Base-by-base conservation (phyloP, 2,329 filamentous ascomycete genomes). In the Paraphoma chrysanthemicola region DNA sequence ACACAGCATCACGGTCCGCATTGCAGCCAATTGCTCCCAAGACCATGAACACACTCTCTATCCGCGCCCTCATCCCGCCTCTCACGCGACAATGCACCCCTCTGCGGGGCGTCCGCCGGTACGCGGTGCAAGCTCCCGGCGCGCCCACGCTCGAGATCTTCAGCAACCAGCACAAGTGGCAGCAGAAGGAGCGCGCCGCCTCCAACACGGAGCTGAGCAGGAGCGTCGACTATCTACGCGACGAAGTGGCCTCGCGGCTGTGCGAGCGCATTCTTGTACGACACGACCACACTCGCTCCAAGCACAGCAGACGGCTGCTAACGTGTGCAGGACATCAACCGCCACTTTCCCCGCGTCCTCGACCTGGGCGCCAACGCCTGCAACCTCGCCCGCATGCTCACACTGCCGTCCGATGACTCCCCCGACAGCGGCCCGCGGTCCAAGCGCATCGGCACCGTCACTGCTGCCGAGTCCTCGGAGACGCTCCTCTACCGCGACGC, bases 281-380 rank as follows among this genome's bases (percentile, higher is more conserved):
- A 47, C 10, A 17, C 4, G 33, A 2, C 23, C 23, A 23, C 23
- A 23, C 23, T 23, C 17, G 8, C 12, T 29, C 42, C 16, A 36
- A 31, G 29, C 2, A 11, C 0, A 30, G n/a, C 18, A 28, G 52
- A 30, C 51, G 14, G 44, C 16, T 16, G 48, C 59, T 70, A 46
- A 71, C 33, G 16, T 12, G 2, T n/a, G 0, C 18, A 93, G 91
- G 93, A 98, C 74, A 96, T 99, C 81, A 97, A 96, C 69, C 90
- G 95, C 31, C 83, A 88, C 54, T 97, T 96, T 69, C 86, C 90
- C 44, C 85, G 87, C 63, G 92, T 93, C 23, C 90, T 99, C 58
- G 95, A 99, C 77, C 88, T 97, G 31, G 95, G 95, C 60, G 94
- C 95, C 60, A 97, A 98, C 76, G 92, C 94, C 59, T 97, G 94